These are phyloP conservation scores for Panicum virgatum DNA, from an alignment of 202 grass and related monocot genomes.

Conservation along the genomic window DNA sequence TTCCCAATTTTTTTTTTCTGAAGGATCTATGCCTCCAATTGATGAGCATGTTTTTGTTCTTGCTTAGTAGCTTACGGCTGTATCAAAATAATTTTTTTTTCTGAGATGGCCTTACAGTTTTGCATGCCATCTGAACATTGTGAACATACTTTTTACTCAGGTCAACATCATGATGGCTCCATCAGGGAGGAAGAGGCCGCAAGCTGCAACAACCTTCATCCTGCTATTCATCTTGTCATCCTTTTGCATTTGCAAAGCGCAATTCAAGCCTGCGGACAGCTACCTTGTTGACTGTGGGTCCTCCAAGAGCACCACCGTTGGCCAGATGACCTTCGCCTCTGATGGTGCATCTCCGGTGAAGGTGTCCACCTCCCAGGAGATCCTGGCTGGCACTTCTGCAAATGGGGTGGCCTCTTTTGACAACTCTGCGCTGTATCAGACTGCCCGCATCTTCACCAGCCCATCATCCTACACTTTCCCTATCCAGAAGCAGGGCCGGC, in stretches of 20 bases:
- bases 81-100: too few species aligned
- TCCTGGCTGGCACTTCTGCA: conserved; percentile 55
- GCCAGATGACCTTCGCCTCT: conserved; percentile 57
- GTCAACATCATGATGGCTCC: conserved; percentile 43
- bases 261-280: conserved; percentile 71
- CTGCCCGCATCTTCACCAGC: conserved; percentile 72
- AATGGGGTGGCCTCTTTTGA: conserved; percentile 61
- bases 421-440: conserved; percentile 60
- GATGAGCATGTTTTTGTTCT: not conserved
- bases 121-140: conserved; percentile 34
- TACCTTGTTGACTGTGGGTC: conserved; percentile 89
- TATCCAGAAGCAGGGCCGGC: conserved; percentile 73
- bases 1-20: not conserved
- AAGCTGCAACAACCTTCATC: conserved; percentile 28
- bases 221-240: conserved; percentile 50
- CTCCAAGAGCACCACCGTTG: conserved; percentile 56
- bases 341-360: conserved; percentile 62
- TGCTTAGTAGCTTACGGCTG: not conserved
- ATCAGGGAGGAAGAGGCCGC: conserved; percentile 29
- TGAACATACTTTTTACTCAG: conserved; percentile 39
- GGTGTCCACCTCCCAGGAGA: conserved; percentile 58
- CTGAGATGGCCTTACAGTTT: not conserved
- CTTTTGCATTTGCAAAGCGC: conserved; percentile 44
- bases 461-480: conserved; percentile 84
- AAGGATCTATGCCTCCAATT: not conserved